Conservation (phyloP, 176 grass and related monocot species). For the Aegilops tauschii region DNA sequence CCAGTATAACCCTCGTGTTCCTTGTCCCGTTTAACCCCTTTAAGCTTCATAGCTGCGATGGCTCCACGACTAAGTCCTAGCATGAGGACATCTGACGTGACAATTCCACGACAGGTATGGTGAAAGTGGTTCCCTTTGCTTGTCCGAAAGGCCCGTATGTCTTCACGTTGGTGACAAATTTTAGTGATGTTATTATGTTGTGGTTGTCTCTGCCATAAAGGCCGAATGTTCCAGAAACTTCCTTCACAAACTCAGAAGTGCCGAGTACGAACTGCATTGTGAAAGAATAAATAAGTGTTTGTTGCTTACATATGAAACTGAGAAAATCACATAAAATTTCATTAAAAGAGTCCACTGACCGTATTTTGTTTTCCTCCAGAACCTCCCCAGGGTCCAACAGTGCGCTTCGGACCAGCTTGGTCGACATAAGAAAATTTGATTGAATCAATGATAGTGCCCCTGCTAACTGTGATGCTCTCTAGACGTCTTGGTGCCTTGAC, state of each 20-base stretch:
- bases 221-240: not conserved
- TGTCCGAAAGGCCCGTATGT: not conserved
- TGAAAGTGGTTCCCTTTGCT: not conserved
- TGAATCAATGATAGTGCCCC: not conserved
- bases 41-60: too few species aligned
- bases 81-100: too few species aligned
- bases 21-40: too few species aligned
- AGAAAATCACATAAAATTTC: not conserved
- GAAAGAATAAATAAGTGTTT: too few species aligned
- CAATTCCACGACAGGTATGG: not conserved
- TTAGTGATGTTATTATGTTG: not conserved
- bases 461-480: not conserved
- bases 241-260: not conserved
- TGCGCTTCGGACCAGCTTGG: not conserved
- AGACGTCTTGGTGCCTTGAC: not conserved
- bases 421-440: not conserved
- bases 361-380: not conserved
- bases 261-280: not conserved
- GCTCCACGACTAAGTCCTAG: too few species aligned
- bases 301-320: not conserved
- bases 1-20: too few species aligned
- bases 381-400: not conserved
- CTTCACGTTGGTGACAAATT: not conserved
- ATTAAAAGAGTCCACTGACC: not conserved
- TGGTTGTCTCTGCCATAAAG: rapidly evolving